Evolutionary conservation across 163 green algal genomes (phyloP), one percentile per base, ranked within the genome.

Genomic region (Coccomyxa subellipsoidea): DNA sequence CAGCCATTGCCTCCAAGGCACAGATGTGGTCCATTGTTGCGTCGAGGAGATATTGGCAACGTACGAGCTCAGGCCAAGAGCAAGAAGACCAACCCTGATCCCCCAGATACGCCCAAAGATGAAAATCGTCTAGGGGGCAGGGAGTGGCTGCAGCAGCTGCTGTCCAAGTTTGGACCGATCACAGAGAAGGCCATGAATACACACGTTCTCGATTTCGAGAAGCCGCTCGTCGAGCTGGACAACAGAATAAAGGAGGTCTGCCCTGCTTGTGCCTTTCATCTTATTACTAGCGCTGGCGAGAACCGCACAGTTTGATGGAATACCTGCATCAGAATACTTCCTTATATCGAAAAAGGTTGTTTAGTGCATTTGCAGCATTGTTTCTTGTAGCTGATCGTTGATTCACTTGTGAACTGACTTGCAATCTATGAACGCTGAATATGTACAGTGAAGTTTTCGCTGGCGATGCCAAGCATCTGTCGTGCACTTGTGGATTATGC

Each of bases 231-330:
- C 36, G 95, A 99, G 88, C 90, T 99, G 73, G 95, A 98, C 85
- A 97, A 98, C 85, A 90, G 95, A 54, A 98, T 98, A 89, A 95
- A 94, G 80, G 95, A 99, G 95, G 95, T 97, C 77, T 38, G 89
- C 69, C 70, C 73, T 82, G 80, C 27, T 38, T 25, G 3, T 82
- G 34, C 39, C 36, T n/a, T 27, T 80, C 36, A 59, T 8, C 47
- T 59, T 59, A 18, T 59, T 27, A 27, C 47, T 59, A 59, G 5
- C 23, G 47, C 21, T 59, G 23, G 47, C n/a, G 5, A 59, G 23
- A 27, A 59, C 23, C 2, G 47, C 47, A 59, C 15, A 12, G 21
- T 59, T 59, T 7, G 1, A 12, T 59, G 47, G 47, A 12, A 18
- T 12, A 59, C 23, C 1, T 27, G 15, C 47, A 59, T 18, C 23